Conservation (phyloP, 768 basidiomycete genomes). For the Vishniacozyma victoriae region DNA sequence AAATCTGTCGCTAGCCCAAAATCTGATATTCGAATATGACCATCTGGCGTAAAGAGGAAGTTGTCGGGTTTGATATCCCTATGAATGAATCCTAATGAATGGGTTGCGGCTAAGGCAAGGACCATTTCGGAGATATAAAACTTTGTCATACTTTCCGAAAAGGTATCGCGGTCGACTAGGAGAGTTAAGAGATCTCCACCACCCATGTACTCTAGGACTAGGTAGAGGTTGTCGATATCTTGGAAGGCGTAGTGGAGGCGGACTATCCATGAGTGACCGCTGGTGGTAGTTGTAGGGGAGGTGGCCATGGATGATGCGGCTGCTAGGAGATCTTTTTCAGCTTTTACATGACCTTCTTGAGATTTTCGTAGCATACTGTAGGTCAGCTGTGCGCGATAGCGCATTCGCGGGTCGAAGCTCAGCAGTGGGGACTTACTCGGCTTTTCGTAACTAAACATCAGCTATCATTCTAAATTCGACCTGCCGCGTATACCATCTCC, state of each 20-base stretch:
- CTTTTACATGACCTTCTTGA: slow-evolving; percentile 94
- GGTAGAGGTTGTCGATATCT: slow-evolving; percentile 88
- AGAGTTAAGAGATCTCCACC: slow-evolving; percentile 94
- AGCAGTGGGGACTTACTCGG: slow-evolving; percentile 32
- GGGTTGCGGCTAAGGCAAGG: slow-evolving; percentile 84
- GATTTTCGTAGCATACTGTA: slow-evolving; percentile 90
- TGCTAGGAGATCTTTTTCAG: slow-evolving; percentile 88
- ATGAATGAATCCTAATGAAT: slow-evolving; percentile 92
- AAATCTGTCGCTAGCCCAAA: slow-evolving; percentile 85
- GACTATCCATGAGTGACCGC: slow-evolving; percentile 85
- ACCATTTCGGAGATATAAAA: slow-evolving; percentile 99
- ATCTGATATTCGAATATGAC: slow-evolving; percentile 90
- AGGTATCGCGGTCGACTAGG: slow-evolving; percentile 67
- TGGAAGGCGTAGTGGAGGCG: slow-evolving; percentile 68
- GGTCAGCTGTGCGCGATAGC: background rate
- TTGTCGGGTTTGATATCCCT: slow-evolving; percentile 97
- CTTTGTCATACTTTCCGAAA: slow-evolving; percentile 50
- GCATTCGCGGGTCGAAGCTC: slow-evolving; percentile 34
- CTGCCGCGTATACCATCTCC: background rate
- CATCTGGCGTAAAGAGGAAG: slow-evolving; percentile 87
- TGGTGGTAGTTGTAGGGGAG: slow-evolving; percentile 1
- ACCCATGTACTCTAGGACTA: slow-evolving; percentile 93
- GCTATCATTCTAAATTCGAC: background rate
- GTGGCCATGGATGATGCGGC: slow-evolving; percentile 58
- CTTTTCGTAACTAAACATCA: slow-evolving; percentile 36